Conservation (phyloP, 2,329 filamentous ascomycete species). For the Torrubiella hemipterigena region DNA sequence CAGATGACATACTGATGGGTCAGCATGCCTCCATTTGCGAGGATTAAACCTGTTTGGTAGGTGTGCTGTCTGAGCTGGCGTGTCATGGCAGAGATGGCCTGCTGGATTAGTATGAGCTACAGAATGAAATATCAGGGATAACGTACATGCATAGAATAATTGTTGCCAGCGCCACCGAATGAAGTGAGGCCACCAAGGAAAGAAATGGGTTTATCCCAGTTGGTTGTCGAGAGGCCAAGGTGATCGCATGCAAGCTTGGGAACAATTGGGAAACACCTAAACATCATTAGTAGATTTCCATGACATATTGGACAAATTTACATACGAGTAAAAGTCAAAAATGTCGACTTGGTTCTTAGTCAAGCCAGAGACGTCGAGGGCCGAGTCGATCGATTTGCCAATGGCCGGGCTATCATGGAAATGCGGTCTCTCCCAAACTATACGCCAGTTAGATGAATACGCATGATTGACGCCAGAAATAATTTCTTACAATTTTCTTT, state of each 20-base stretch:
- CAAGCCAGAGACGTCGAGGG: constrained; percentile 33
- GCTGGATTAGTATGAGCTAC: neutral
- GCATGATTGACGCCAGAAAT: neutral
- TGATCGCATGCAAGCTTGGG: constrained; percentile 54
- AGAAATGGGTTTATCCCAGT: constrained; percentile 39
- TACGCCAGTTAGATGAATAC: neutral
- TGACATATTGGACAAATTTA: constrained; percentile 3
- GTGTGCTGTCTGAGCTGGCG: constrained; percentile 35
- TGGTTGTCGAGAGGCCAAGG: constrained; percentile 36
- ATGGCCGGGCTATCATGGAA: constrained; percentile 48
- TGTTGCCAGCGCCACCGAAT: constrained; percentile 60
- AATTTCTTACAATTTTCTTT: constrained; percentile 32
- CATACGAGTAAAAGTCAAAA: constrained; percentile 51
- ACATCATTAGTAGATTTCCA: neutral
- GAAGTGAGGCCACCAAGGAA: constrained; percentile 54
- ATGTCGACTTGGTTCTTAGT: constrained; percentile 41
- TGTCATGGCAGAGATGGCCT: constrained; percentile 39
- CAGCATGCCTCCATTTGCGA: constrained; percentile 55
- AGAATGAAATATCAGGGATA: constrained; percentile 16
- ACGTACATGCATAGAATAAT: constrained; percentile 56
- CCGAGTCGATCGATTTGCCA: constrained; percentile 41
- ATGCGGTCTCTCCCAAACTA: constrained; percentile 51
- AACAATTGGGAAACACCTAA: constrained; percentile 57
- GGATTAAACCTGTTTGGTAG: constrained; percentile 39
- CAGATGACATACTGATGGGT: constrained; percentile 53